phyloP scores from a whole-genome alignment of 2,329 filamentous ascomycete genomes.

The Penicillium fuscoglaucum region DNA sequence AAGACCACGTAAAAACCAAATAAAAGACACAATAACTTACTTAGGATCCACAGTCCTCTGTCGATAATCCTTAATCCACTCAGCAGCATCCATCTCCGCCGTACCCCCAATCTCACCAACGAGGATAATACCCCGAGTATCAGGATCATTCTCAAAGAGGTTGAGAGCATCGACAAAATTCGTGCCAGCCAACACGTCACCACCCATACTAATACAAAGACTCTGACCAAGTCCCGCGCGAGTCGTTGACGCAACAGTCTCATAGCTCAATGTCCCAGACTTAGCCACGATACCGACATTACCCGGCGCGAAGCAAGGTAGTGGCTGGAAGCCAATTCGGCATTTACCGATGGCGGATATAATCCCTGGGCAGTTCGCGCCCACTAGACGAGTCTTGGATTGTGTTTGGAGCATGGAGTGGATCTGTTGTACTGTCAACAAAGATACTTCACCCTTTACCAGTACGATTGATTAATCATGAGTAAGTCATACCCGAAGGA shows the following conservation, averaged over 20 bases:
- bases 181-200: slow-evolving; percentile 72
- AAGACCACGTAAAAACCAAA: fast-evolving
- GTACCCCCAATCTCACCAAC: slow-evolving; percentile 72
- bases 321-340: slow-evolving; percentile 72
- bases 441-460: neutral
- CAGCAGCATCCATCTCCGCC: slow-evolving; percentile 69
- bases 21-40: slow-evolving; percentile 43
- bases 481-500: slow-evolving; percentile 61
- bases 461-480: neutral
- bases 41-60: slow-evolving; percentile 61
- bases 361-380: slow-evolving; percentile 79
- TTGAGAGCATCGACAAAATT: slow-evolving; percentile 70
- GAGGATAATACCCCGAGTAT: slow-evolving; percentile 70
- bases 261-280: slow-evolving; percentile 77
- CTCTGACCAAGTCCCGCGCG: slow-evolving; percentile 75
- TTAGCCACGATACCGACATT: slow-evolving; percentile 76
- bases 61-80: slow-evolving; percentile 69
- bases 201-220: slow-evolving; percentile 74
- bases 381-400: slow-evolving; percentile 69
- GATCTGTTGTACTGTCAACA: slow-evolving; percentile 46
- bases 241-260: slow-evolving; percentile 73
- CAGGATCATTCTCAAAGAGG: slow-evolving; percentile 64
- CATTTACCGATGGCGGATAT: slow-evolving; percentile 72
- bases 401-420: slow-evolving; percentile 71
- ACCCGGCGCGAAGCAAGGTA: slow-evolving; percentile 69